Evolutionary conservation across 768 basidiomycete species (phyloP).

Genomic region (Galerina sulciceps): DNA sequence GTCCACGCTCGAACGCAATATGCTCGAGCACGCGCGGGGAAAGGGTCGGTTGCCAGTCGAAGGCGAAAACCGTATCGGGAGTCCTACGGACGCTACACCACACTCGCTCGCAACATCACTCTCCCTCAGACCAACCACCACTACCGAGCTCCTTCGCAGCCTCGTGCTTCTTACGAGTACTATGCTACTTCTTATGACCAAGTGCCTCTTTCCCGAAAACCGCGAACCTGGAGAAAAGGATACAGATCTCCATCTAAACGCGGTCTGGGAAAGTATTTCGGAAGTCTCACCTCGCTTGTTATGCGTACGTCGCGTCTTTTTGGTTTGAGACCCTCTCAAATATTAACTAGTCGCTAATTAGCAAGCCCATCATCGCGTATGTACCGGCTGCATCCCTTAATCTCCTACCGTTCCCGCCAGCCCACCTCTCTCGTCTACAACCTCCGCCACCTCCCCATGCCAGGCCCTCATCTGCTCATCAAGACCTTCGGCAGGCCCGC

Average conservation of each 20-base stretch:
- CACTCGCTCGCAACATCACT: slow-evolving; percentile 10
- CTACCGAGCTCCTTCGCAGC: not conserved
- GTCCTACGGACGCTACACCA: slow-evolving; percentile 4
- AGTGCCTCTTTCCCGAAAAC: slow-evolving; percentile 10
- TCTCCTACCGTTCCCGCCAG: slow-evolving; percentile 7
- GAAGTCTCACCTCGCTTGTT: slow-evolving; percentile 12
- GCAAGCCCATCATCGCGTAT: slow-evolving; percentile 6
- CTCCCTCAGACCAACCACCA: slow-evolving; percentile 5
- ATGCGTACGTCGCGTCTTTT: slow-evolving; percentile 5
- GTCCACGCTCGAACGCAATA: not conserved
- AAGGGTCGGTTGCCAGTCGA: not conserved
- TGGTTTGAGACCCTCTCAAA: not conserved
- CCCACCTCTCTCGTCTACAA: slow-evolving; percentile 11
- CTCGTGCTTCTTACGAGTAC: not conserved
- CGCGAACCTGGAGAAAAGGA: slow-evolving; percentile 14
- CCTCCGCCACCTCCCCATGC: slow-evolving; percentile 12
- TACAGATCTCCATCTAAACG: slow-evolving; percentile 19
- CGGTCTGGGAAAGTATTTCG: slow-evolving; percentile 12
- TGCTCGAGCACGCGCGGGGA: not conserved
- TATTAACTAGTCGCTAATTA: not conserved
- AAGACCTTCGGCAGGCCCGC: not conserved
- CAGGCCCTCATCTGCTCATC: slow-evolving; percentile 3
- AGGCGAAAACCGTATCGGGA: slow-evolving; percentile 9
- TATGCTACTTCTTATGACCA: not conserved
- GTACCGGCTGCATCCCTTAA: slow-evolving; percentile 10